Conservation (phyloP, 495 filamentous ascomycete species). For the Aspergillus affinis region DNA sequence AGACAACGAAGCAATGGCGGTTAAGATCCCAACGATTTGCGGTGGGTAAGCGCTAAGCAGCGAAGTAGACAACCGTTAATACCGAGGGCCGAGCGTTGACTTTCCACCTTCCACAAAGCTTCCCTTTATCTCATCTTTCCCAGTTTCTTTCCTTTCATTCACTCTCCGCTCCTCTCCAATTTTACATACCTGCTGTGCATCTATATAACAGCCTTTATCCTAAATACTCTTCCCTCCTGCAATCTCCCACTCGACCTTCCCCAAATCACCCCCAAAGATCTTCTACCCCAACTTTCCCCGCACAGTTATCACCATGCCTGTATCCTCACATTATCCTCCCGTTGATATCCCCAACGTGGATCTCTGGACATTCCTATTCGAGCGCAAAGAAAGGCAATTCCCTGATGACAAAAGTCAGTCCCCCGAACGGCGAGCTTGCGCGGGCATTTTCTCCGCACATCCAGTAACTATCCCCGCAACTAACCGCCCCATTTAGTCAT, state of each 20-base stretch:
- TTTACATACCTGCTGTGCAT: background rate
- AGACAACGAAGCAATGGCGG: too few species aligned
- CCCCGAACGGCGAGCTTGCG: conserved; percentile 1
- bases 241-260: background rate
- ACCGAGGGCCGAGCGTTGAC: background rate
- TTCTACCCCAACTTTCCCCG: conserved; percentile 17
- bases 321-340: conserved; percentile 38
- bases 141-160: background rate
- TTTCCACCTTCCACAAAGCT: background rate
- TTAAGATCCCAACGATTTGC: too few species aligned
- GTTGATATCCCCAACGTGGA: conserved; percentile 52
- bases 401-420: conserved; percentile 53
- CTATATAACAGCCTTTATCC: background rate
- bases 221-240: background rate
- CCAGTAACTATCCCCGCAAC: background rate
- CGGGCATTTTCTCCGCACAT: background rate
- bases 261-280: background rate
- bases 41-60: too few species aligned
- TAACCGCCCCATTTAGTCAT: conserved; percentile 57
- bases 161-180: background rate
- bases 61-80: too few species aligned
- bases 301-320: conserved; percentile 36
- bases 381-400: conserved; percentile 65
- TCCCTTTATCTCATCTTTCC: too few species aligned
- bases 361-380: conserved; percentile 77